phyloP scores from a whole-genome alignment of 2,329 filamentous ascomycete genomes.

The Phialophora verrucosa region DNA sequence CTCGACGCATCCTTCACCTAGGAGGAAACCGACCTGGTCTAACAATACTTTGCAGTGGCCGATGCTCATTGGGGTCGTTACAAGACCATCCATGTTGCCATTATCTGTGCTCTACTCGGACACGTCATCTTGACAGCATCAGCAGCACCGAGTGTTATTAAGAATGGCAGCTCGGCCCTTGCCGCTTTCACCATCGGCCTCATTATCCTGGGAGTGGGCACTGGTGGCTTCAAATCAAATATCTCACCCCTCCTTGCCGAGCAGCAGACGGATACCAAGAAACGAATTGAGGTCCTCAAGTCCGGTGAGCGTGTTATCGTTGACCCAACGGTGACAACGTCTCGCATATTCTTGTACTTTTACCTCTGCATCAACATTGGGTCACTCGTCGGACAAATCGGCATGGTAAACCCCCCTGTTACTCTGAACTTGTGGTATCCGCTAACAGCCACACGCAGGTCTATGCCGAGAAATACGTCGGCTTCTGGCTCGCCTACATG shows the following conservation, averaged over 20 bases:
- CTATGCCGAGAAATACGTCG: constrained; percentile 76
- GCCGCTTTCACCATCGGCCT: constrained; percentile 69
- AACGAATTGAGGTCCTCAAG: constrained; percentile 61
- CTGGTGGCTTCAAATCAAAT: constrained; percentile 82
- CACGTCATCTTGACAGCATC: constrained; percentile 70
- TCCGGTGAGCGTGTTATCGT: constrained; percentile 72
- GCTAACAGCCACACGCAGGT: constrained; percentile 44
- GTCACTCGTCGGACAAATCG: constrained; percentile 65
- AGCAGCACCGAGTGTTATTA: constrained; percentile 67
- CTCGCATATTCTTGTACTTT: constrained; percentile 72
- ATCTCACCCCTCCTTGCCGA: constrained; percentile 74
- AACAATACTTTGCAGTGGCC: constrained; percentile 51
- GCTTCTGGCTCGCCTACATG: constrained; percentile 74
- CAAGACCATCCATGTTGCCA: constrained; percentile 72
- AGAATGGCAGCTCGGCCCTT: constrained; percentile 62
- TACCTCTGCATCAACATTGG: constrained; percentile 75
- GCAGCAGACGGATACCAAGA: constrained; percentile 67
- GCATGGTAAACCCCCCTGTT: constrained; percentile 59
- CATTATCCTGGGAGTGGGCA: constrained; percentile 74
- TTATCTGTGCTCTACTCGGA: constrained; percentile 66
- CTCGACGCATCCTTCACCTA: background rate
- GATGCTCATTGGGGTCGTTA: constrained; percentile 74
- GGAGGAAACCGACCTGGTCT: background rate
- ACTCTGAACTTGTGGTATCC: background rate
- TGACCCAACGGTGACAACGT: constrained; percentile 71